Conservation (phyloP, 306 rosid species). For the Cajanus cajan region DNA sequence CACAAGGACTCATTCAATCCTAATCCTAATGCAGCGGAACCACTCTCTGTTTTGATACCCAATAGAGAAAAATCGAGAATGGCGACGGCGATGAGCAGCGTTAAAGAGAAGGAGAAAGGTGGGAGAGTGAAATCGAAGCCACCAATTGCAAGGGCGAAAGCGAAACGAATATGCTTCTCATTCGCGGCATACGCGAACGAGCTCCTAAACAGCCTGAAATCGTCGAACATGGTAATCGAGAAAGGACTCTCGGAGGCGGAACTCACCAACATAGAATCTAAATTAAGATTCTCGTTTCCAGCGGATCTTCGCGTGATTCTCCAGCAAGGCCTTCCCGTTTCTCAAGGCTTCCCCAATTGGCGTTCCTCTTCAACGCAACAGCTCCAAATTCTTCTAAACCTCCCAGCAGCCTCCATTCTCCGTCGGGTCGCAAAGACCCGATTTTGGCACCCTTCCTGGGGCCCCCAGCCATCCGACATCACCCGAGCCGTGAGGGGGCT, state of each 20-base stretch:
- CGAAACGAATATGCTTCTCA: conserved; percentile 75
- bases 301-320: conserved; percentile 81
- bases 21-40: no score
- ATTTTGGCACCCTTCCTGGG: conserved; percentile 72
- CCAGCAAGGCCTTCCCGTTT: conserved; percentile 70
- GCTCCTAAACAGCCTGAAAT: conserved; percentile 48
- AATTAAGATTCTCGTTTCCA: conserved; percentile 63
- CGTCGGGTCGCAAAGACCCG: conserved; percentile 46
- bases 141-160: conserved; percentile 11
- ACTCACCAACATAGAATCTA: conserved; percentile 49
- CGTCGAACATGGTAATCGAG: conserved; percentile 44
- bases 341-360: conserved; percentile 80
- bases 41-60: no score
- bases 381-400: conserved; percentile 57
- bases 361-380: conserved; percentile 75
- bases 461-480: conserved; percentile 34
- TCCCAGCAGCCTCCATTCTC: conserved; percentile 51
- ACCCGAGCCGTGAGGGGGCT: conserved; percentile 11
- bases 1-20: no score
- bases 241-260: conserved; percentile 67
- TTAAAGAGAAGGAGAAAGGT: neutral
- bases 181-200: conserved; percentile 64
- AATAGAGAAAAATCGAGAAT: no score
- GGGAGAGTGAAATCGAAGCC: conserved; percentile 11
- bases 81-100: neutral